Percentiles rank a stretch among this genome's conserved stretches.
These are phyloP conservation scores for Pythium utonaiense DNA, from an alignment of 352 stramenopile genomes.

Conservation along the genomic window DNA sequence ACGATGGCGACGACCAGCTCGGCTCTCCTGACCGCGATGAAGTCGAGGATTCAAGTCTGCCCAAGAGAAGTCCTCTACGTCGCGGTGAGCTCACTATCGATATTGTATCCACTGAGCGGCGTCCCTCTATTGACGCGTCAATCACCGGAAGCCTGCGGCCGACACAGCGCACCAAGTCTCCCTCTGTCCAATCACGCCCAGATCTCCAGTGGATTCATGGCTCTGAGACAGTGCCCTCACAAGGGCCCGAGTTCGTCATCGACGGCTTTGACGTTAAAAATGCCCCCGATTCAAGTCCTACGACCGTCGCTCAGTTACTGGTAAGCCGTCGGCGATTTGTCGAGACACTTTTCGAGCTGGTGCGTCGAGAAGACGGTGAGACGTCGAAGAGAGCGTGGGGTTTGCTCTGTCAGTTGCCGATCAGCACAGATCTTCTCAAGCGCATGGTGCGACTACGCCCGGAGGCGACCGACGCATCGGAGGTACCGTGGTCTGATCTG, in stretches of 20 bases:
- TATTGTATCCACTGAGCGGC: conserved; percentile 9
- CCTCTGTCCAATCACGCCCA: conserved; percentile 32
- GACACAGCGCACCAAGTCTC: conserved; percentile 36
- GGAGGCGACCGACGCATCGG: not conserved
- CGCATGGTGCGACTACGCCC: conserved; percentile 59
- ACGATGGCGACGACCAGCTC: conserved; percentile 35
- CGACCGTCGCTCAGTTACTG: conserved; percentile 34
- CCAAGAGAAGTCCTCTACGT: not conserved
- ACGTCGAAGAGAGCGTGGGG: conserved; percentile 71
- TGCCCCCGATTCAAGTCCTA: not conserved
- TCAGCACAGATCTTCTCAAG: conserved; percentile 57
- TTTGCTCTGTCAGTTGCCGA: conserved; percentile 63
- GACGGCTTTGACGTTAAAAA: conserved; percentile 26
- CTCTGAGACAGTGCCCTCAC: conserved; percentile 29
- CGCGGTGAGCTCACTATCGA: conserved; percentile 12
- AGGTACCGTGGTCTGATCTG: conserved; percentile 38
- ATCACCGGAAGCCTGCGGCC: conserved; percentile 7
- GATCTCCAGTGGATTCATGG: conserved; percentile 39
- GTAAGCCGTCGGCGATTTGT: conserved; percentile 60
- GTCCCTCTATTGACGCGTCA: conserved; percentile 17
- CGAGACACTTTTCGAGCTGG: conserved; percentile 50
- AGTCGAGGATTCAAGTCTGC: too few relatives aligned
- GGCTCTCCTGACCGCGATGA: not conserved
- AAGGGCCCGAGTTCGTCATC: conserved; percentile 41
- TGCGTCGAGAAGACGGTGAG: conserved; percentile 37